Evolutionary conservation across 805 yeast genomes (phyloP), one percentile per base, ranked within the genome.

Genomic region (Sugiyamaella chiloensis): DNA sequence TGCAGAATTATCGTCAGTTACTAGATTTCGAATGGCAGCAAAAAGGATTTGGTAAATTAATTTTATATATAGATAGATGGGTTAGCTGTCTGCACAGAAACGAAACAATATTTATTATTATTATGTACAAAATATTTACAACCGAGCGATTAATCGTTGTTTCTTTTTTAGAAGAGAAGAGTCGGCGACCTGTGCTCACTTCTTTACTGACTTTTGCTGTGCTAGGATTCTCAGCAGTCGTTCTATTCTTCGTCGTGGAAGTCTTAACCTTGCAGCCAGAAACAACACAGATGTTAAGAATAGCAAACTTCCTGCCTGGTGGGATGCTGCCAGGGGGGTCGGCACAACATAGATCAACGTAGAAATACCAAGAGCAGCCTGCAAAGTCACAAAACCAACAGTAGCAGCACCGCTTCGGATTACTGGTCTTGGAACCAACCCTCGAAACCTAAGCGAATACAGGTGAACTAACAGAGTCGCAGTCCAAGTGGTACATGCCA

Each of bases 271-370:
- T 48, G 79, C 72, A 8, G 80, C 76, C 46, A 81, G 69, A 8
- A 83, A 72, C 50, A 91, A 71, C n/a, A 88, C 77, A 12, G 85
- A 74, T 0, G 99, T 90, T 58, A 93, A 72, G 42, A 93, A 72
- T 0, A 95, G 95, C 57, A 93, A 70, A 1, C 97, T 96, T 57
- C 98, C 98, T 6, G 96, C 96, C 72, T 93, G 99, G 64, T 93
- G 99, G 4, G 89, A 79, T 3, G 97, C 95, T 1, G 96, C 99
- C 40, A 91, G 68, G 24, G 96, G 87, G 20, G 86, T 81, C 24
- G 99, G 99, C 19, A 93, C 98, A 47, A 90, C 73, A 64, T 87
- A 90, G 19, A 90, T 65, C 56, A 93, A 73, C 0, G 99, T 93
- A 24, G 81, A 69, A 44, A 93, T 87, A 46, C 99, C 99, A 37